These are phyloP conservation scores for Endothia cerciana DNA, from an alignment of 2,329 filamentous ascomycete species.

Conservation along the genomic window DNA sequence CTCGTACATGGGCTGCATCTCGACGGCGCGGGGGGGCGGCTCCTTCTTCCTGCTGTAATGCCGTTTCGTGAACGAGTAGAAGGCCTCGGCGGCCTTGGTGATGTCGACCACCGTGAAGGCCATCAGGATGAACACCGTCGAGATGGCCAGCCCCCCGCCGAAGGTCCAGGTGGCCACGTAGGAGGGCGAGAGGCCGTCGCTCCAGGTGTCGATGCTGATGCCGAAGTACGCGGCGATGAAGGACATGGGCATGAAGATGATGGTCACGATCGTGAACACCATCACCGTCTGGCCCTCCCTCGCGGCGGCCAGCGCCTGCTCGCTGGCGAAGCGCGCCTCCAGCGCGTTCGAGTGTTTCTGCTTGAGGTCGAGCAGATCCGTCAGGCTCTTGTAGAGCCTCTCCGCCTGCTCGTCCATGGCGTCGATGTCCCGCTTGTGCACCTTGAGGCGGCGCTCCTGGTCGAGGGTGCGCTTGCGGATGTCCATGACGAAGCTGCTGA, in stretches of 20 bases:
- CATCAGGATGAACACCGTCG: slow-evolving; percentile 42
- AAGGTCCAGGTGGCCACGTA: slow-evolving; percentile 39
- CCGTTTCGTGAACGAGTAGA: slow-evolving; percentile 25
- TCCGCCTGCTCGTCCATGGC: slow-evolving; percentile 67
- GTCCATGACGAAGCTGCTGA: slow-evolving; percentile 26
- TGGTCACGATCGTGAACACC: slow-evolving; percentile 51
- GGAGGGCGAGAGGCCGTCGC: slow-evolving; percentile 33
- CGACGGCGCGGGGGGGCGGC: not conserved
- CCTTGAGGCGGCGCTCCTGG: slow-evolving; percentile 60
- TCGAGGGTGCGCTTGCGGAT: slow-evolving; percentile 59
- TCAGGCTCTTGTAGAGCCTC: slow-evolving; percentile 62
- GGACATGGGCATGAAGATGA: slow-evolving; percentile 49
- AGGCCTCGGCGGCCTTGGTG: slow-evolving; percentile 28
- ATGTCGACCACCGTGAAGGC: slow-evolving; percentile 45
- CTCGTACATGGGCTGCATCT: slow-evolving; percentile 13
- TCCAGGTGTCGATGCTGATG: slow-evolving; percentile 52
- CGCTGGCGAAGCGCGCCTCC: slow-evolving; percentile 63
- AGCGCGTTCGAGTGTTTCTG: slow-evolving; percentile 72
- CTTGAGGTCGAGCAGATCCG: slow-evolving; percentile 67
- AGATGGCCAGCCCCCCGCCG: slow-evolving; percentile 45
- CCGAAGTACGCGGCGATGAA: slow-evolving; percentile 50
- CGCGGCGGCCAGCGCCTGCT: slow-evolving; percentile 64
- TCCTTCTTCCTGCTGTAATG: not conserved
- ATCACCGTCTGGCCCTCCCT: slow-evolving; percentile 50
- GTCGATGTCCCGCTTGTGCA: slow-evolving; percentile 62